Evolutionary conservation across 257 asterid species (phyloP).

Genomic region (Solanum neorickii): DNA sequence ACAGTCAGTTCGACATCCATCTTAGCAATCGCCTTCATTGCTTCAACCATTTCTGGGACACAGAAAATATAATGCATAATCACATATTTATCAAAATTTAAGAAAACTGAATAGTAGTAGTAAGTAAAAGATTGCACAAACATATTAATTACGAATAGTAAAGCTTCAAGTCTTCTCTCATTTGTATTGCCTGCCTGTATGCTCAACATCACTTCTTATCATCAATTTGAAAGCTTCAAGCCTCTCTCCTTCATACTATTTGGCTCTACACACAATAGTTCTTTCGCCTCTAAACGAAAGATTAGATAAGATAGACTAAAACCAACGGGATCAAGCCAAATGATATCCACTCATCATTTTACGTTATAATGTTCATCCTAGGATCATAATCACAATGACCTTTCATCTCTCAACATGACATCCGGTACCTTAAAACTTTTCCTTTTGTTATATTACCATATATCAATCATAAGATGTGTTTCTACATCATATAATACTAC

Average conservation of each 20-base stretch:
- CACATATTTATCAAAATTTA: neutral
- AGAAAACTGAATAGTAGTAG: neutral
- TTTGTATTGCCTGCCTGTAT: neutral
- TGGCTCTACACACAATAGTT: neutral
- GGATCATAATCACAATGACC: neutral
- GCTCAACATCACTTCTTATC: neutral
- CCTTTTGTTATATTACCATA: neutral
- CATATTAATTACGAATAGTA: neutral
- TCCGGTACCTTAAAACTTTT: neutral
- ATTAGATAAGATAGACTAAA: neutral
- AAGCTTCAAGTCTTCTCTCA: neutral
- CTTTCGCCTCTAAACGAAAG: neutral
- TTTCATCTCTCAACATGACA: neutral
- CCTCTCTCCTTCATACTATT: neutral
- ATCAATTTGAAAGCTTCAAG: neutral
- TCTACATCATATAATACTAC: neutral
- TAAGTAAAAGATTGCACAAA: neutral
- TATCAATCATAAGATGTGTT: neutral
- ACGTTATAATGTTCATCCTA: neutral
- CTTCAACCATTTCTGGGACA: slow-evolving; percentile 65
- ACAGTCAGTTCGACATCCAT: slow-evolving; percentile 62
- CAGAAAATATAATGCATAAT: neutral
- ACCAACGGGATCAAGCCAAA: neutral
- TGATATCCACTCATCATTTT: neutral
- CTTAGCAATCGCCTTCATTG: slow-evolving; percentile 63